A percentile compares a stretch with the other conserved stretches of the same genome.
Evolutionary conservation across 257 asterid genomes (phyloP).

Genomic region (Solanum chiquidenum): DNA sequence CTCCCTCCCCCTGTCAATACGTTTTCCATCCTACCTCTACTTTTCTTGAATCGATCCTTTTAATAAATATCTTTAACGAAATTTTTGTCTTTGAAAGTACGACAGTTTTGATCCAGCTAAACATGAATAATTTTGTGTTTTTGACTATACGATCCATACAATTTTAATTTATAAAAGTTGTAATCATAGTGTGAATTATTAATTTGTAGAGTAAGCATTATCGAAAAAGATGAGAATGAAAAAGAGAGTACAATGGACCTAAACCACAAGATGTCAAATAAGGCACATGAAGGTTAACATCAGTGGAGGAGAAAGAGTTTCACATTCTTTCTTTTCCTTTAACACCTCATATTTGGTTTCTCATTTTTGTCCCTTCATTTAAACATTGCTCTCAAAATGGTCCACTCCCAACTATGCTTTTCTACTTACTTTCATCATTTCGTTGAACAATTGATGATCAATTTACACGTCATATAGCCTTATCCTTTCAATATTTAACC

Average conservation of each 20-base stretch:
- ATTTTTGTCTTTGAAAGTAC: no score
- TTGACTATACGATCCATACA: neutral
- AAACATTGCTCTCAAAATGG: neutral
- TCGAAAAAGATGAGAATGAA: neutral
- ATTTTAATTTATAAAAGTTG: neutral
- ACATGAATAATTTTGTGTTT: neutral
- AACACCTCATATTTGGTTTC: neutral
- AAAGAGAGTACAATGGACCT: neutral
- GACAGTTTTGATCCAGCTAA: neutral
- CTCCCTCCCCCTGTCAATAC: no score
- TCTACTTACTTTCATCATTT: neutral
- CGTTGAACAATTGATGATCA: neutral
- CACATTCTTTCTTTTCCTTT: neutral
- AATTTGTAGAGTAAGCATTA: neutral
- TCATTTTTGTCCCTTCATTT: neutral
- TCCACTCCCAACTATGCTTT: neutral
- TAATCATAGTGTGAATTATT: neutral
- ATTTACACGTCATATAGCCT: neutral
- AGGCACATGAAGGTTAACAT: neutral
- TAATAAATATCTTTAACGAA: no score
- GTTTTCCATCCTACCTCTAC: neutral
- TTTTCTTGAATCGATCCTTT: no score
- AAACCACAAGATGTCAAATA: neutral
- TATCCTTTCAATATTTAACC: neutral
- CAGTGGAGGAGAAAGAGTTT: neutral